A percentile compares a stretch with the other conserved stretches of the same genome.
Conservation (phyloP, 805 yeast genomes). For the Ogataea nonfermentans region DNA sequence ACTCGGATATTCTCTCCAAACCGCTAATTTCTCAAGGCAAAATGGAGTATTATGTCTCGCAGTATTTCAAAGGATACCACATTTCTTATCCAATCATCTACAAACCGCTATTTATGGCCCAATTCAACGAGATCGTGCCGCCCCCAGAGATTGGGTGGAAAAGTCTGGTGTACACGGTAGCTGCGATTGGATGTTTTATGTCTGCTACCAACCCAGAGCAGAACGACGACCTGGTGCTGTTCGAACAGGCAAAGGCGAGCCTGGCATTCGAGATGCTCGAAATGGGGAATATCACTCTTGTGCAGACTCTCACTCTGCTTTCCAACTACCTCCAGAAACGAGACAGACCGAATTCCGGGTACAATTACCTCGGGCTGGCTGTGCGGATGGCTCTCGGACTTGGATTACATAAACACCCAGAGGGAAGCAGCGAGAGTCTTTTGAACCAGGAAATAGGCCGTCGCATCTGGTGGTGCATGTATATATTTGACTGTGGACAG, state of each 20-base stretch:
- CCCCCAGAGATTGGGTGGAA: slow-evolving; percentile 18
- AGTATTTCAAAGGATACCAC: slow-evolving; percentile 13
- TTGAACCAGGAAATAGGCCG: slow-evolving; percentile 13
- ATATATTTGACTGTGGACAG: slow-evolving; percentile 18
- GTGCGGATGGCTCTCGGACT: slow-evolving; percentile 19
- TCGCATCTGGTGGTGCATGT: slow-evolving; percentile 19
- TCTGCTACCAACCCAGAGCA: slow-evolving; percentile 12
- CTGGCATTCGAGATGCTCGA: slow-evolving; percentile 16
- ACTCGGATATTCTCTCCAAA: neutral
- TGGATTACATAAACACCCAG: slow-evolving; percentile 14
- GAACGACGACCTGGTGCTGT: slow-evolving; percentile 14
- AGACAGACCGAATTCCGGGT: slow-evolving; percentile 18
- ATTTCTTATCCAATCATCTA: slow-evolving; percentile 13
- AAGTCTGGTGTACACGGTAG: slow-evolving; percentile 17
- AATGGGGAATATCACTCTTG: slow-evolving; percentile 15
- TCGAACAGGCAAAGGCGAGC: slow-evolving; percentile 14
- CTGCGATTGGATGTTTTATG: slow-evolving; percentile 22
- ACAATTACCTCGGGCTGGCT: slow-evolving; percentile 16
- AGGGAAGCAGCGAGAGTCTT: slow-evolving; percentile 6
- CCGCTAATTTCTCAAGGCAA: slow-evolving; percentile 3
- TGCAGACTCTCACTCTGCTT: slow-evolving; percentile 16
- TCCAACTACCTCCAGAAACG: slow-evolving; percentile 18
- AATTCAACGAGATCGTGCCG: slow-evolving; percentile 16
- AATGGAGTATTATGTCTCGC: slow-evolving; percentile 7
- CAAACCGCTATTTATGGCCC: slow-evolving; percentile 18